Evolutionary conservation across 2,329 filamentous ascomycete genomes (phyloP).

Genomic region (Trichoderma cornu-damae): DNA sequence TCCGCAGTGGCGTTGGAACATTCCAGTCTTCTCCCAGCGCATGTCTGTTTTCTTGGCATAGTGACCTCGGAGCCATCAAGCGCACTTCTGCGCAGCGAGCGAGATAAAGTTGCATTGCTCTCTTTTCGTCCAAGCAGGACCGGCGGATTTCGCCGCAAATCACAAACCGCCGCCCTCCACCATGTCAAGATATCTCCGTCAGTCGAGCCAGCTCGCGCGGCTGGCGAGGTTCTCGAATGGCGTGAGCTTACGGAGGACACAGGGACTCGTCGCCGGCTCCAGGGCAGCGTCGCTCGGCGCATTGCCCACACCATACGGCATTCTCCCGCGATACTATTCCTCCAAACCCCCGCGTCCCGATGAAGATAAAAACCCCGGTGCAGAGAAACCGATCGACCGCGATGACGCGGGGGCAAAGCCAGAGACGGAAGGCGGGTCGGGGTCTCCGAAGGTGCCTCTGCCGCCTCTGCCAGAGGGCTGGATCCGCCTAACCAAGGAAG

Average conservation of each 20-base stretch:
- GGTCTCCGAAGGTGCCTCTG: constrained; percentile 25
- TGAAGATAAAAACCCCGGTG: constrained; percentile 25
- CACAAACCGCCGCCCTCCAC: constrained; percentile 30
- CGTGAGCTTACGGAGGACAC: constrained; percentile 44
- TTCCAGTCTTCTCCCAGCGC: constrained; percentile 11
- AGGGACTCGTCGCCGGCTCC: constrained; percentile 33
- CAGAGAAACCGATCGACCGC: constrained; percentile 23
- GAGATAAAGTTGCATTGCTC: constrained; percentile 29
- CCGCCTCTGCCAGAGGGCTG: constrained; percentile 42
- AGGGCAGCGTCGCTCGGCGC: constrained; percentile 34
- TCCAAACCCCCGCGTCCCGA: constrained; percentile 37
- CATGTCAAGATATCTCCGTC: constrained; percentile 64
- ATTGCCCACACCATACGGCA: constrained; percentile 32
- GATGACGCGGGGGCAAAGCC: constrained; percentile 23
- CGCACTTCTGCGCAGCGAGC: constrained; percentile 28
- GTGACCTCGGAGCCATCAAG: constrained; percentile 19
- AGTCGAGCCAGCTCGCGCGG: constrained; percentile 61
- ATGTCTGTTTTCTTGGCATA: constrained; percentile 1
- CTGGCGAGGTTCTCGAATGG: constrained; percentile 54
- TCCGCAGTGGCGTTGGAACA: constrained; percentile 18
- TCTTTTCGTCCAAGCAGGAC: constrained; percentile 24
- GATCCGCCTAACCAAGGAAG: constrained; percentile 43
- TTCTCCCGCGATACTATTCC: constrained; percentile 36
- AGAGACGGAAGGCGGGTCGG: constrained; percentile 22
- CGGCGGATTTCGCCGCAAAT: constrained; percentile 33